These are phyloP conservation scores for Scheffersomyces cryptocercus DNA, from an alignment of 1,139 yeast genomes.

Conservation along the genomic window DNA sequence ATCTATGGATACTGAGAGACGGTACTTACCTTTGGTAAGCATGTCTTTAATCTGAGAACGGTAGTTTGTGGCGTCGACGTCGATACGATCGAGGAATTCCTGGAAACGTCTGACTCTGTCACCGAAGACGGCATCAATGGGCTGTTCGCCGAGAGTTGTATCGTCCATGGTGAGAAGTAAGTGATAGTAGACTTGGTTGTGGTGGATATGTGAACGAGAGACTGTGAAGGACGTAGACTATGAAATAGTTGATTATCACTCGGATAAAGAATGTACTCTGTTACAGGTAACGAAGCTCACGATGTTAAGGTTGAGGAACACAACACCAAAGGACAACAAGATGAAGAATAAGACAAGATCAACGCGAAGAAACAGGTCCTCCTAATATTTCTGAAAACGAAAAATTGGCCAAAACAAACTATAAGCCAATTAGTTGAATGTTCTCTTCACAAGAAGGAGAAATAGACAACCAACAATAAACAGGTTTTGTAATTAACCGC, in stretches of 20 bases:
- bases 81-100: conserved; percentile 71
- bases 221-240: background rate
- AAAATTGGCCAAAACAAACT: background rate
- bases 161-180: conserved; percentile 18
- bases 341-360: background rate
- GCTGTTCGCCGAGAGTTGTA: conserved; percentile 27
- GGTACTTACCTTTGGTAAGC: conserved; percentile 63
- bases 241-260: background rate
- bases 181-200: background rate
- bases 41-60: conserved; percentile 69
- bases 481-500: background rate
- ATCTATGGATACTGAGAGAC: conserved; percentile 79
- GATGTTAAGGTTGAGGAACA: background rate
- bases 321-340: background rate
- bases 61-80: conserved; percentile 57
- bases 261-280: background rate
- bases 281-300: background rate
- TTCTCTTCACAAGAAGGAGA: background rate
- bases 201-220: too few relatives aligned
- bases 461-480: background rate
- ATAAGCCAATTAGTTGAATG: background rate
- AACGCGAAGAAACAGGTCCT: background rate
- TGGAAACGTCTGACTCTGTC: conserved; percentile 89
- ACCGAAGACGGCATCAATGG: conserved; percentile 55
- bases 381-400: too few relatives aligned